These are phyloP conservation scores for Phytophthora aleatoria DNA, from an alignment of 352 stramenopile genomes.

Conservation along the genomic window DNA sequence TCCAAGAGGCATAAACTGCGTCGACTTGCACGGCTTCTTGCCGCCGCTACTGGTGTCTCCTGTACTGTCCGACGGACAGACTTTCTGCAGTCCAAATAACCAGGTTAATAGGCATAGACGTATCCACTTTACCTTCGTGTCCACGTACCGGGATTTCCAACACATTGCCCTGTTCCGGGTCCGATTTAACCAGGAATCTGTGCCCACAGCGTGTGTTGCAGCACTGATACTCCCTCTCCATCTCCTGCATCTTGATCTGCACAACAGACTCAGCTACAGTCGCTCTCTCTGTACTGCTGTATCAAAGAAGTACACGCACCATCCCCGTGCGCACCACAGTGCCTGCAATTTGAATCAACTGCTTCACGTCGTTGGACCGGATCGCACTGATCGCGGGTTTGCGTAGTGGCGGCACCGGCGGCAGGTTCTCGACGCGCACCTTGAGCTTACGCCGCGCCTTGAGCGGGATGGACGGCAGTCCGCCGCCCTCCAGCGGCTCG, in stretches of 20 bases:
- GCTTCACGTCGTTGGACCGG: constrained; percentile 89
- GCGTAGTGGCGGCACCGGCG: constrained; percentile 80
- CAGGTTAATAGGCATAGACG: not conserved
- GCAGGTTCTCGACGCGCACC: constrained; percentile 92
- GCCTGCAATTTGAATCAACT: constrained; percentile 83
- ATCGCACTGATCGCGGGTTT: constrained; percentile 91
- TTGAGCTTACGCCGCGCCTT: constrained; percentile 59
- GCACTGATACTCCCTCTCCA: constrained; percentile 87
- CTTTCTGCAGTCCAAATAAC: constrained; percentile 38
- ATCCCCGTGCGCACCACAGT: constrained; percentile 92
- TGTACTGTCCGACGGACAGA: constrained; percentile 50
- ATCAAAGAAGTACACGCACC: constrained; percentile 34
- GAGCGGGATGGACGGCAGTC: constrained; percentile 37
- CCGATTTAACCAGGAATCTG: constrained; percentile 86
- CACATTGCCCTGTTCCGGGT: constrained; percentile 92
- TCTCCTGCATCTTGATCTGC: constrained; percentile 94
- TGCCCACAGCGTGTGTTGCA: constrained; percentile 68
- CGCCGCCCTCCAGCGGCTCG: constrained; percentile 14
- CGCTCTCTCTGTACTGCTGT: not conserved
- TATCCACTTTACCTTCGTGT: not conserved
- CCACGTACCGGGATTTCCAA: constrained; percentile 71
- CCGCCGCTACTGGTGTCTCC: constrained; percentile 35
- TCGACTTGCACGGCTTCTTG: constrained; percentile 82
- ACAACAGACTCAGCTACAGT: not conserved
- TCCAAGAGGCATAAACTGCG: constrained; percentile 64